phyloP scores from a whole-genome alignment of 805 yeast genomes.

The Yamadazyma takamatsuzukensis region DNA sequence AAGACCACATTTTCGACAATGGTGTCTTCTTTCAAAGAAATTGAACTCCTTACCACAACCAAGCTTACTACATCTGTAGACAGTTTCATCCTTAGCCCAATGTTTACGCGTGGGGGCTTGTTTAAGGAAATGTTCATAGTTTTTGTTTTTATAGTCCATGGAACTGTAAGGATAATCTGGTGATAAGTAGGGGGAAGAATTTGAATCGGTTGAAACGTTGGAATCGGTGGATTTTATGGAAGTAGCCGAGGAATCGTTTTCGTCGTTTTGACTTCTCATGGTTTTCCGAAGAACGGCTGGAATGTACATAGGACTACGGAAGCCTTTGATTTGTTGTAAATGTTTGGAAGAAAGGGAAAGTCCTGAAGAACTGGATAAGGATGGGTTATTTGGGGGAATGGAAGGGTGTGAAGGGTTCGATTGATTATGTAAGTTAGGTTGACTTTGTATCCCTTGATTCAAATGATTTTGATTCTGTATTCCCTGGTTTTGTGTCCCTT shows the following conservation, averaged over 20 bases:
- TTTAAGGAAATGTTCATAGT: conserved; percentile 25
- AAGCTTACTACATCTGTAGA: conserved; percentile 55
- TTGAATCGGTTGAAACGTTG: conserved; percentile 24
- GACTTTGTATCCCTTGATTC: too few species aligned
- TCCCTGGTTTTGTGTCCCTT: neutral
- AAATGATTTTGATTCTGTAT: neutral
- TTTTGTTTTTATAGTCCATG: conserved; percentile 9
- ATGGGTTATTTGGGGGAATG: too few species aligned
- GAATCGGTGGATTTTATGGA: conserved; percentile 33
- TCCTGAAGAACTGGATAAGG: too few species aligned
- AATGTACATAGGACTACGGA: conserved; percentile 80
- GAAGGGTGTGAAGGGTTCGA: too few species aligned
- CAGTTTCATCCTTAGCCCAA: conserved; percentile 71
- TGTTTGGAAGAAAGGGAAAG: too few species aligned
- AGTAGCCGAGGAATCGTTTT: conserved; percentile 14
- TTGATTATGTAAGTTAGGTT: too few species aligned
- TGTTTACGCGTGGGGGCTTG: conserved; percentile 56
- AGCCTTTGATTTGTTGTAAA: conserved; percentile 71
- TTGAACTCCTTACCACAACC: conserved; percentile 66
- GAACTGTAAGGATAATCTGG: conserved; percentile 6
- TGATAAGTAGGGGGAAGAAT: conserved; percentile 10
- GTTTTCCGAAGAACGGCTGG: conserved; percentile 79
- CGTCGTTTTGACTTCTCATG: conserved; percentile 8
- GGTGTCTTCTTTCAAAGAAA: conserved; percentile 75
- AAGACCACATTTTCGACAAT: conserved; percentile 83